These are phyloP conservation scores for Platismatia glauca DNA, from an alignment of 495 filamentous ascomycete species.

Conservation along the genomic window DNA sequence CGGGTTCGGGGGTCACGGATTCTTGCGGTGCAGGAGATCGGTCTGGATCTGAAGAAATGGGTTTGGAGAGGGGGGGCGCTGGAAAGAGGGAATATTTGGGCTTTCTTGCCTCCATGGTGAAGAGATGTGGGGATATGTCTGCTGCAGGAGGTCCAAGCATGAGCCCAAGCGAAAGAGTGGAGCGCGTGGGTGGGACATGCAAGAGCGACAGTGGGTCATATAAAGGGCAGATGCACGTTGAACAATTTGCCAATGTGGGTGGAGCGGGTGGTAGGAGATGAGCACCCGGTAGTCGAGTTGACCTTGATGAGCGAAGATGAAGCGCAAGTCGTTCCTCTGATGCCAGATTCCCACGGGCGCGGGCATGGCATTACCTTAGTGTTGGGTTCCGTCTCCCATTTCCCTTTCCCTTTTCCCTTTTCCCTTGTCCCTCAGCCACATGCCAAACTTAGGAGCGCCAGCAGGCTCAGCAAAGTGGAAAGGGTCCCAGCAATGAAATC, in stretches of 20 bases:
- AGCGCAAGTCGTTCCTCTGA: background rate
- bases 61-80: background rate
- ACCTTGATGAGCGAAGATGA: background rate
- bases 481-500: too few relatives aligned
- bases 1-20: background rate
- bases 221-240: background rate
- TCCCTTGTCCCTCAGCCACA: background rate
- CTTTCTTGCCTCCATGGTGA: slow-evolving; percentile 9
- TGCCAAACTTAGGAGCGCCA: background rate
- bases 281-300: background rate
- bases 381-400: too few relatives aligned
- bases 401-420: background rate
- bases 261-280: background rate
- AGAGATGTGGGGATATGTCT: slow-evolving; percentile 1
- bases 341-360: too few relatives aligned
- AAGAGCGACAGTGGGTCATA: background rate
- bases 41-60: background rate
- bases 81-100: slow-evolving; percentile 14
- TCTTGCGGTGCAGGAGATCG: background rate
- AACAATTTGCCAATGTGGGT: background rate
- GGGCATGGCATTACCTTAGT: too few relatives aligned
- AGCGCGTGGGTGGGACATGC: slow-evolving; percentile 7
- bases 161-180: slow-evolving; percentile 10
- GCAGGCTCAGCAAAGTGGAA: background rate
- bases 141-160: slow-evolving; percentile 14